A percentile compares a stretch with the other conserved stretches of the same genome.
phyloP scores from a whole-genome alignment of 2,329 filamentous ascomycete genomes.

The Periconia sp. region DNA sequence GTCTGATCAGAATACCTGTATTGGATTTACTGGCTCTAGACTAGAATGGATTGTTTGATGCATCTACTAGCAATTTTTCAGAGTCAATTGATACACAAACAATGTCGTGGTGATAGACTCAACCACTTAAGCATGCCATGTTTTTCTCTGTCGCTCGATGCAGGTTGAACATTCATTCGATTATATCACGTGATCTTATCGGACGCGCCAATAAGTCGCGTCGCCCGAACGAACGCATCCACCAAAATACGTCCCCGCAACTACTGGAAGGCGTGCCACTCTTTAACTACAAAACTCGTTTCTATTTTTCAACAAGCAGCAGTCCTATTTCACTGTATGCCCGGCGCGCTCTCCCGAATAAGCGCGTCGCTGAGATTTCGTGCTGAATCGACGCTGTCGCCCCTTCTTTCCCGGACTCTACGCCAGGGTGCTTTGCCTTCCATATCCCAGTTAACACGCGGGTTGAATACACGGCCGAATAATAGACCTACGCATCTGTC shows the following conservation, averaged over 20 bases:
- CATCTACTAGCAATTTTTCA: no score
- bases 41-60: no score
- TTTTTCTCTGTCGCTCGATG: neutral
- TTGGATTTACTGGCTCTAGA: no score
- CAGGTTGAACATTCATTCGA: no score
- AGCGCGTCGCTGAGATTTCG: constrained; percentile 40
- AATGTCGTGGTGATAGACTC: no score
- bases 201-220: neutral
- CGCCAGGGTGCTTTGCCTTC: neutral
- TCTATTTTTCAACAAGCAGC: constrained; percentile 25
- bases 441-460: neutral
- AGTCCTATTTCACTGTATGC: constrained; percentile 42
- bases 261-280: constrained; percentile 19
- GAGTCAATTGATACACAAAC: no score
- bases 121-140: no score
- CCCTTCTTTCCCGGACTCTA: constrained; percentile 16
- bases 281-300: constrained; percentile 21
- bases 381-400: constrained; percentile 23
- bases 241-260: constrained; percentile 11
- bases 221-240: neutral
- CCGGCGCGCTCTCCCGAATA: constrained; percentile 27
- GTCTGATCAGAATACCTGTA: no score
- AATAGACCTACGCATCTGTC: neutral
- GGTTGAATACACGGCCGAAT: neutral
- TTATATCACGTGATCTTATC: neutral